Evolutionary conservation across 495 filamentous ascomycete species (phyloP), one percentile per base, ranked within the genome.

Genomic region (Podospora pseudocomata): DNA sequence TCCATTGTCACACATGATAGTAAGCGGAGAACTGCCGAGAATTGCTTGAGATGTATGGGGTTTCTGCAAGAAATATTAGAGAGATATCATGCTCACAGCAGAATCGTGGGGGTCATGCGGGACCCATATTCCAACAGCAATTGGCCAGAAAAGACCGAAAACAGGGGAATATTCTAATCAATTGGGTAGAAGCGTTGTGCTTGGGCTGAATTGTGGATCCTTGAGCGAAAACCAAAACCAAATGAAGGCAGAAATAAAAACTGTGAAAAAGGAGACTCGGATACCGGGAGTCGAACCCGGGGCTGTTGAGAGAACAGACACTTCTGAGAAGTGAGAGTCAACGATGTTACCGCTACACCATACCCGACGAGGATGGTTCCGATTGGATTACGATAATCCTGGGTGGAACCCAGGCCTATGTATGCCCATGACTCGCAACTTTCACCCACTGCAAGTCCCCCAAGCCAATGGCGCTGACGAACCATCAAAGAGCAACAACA

Each of bases 271-370:
- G 0, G 39, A 49, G 39, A 58, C 55, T 58, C 55, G 55, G 55
- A 58, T 58, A 58, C 55, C 55, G 55, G 55, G 55, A 58, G 55
- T 58, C 55, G 55, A 58, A 58, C 55, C 55, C 55, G 55, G 55
- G 55, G 55, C 55, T 58, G 55, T 58, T 58, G 55, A 58, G 55
- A 58, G 23, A 58, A 26, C 55, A 58, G 55, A 26, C 55, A 58
- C 55, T 58, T 58, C 55, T 58, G 55, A 58, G 55, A 58, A 58
- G 55, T 58, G 55, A 58, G 55, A 58, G 55, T 58, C 55, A 58
- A 58, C 55, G 55, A 58, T 58, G 55, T 58, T 58, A 58, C 55
- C 55, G 55, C 55, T 58, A 58, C 55, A 58, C 55, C 55, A 58
- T 58, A 58, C 55, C 55, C 55, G 55, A 58, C 13, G 3, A 18